Base-by-base conservation (phyloP, 2,329 filamentous ascomycete genomes). In the Calonectria hawksworthii region DNA sequence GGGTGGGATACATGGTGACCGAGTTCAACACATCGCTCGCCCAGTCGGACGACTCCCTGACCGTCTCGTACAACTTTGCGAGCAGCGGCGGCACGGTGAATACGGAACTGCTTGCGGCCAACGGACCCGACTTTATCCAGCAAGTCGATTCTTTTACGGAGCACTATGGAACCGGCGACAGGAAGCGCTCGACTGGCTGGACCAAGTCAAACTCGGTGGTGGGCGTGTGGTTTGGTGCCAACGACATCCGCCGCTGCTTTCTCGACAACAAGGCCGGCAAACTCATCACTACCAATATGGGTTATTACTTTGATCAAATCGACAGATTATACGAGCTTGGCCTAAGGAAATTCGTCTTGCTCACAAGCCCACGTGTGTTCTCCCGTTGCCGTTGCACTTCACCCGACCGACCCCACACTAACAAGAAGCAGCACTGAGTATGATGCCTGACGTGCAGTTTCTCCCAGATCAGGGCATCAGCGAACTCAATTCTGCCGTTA, bases 1-100 rank as follows among this genome's bases (percentile, higher is more conserved):
- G 68, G 68, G 50, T 70, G 26, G 68, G 68, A 23, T 70, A 30
- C 9, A 70, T 70, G 68, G 68, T 63, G 54, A 70, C 68, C n/a
- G 68, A 70, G 18, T 70, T 70, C 26, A 70, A 36, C 34, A 64
- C 68, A 7, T 70, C 54, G 14, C 38, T 61, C n/a, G 56, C 41
- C 34, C 18, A 14, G 23, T 41, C 44, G 21, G 63, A 70, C 14
- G 21, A 23, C 5, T 70, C 68, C 23, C 23, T 65, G 44, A 65
- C 68, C 2, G 32, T 70, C 11, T 70, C 68, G 11, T 70, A 70
- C 68, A 70, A 70, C 34, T 70, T 70, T 47, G 68, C 68, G 30
- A 51, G 44, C 28, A 70, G 68, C 56, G 68, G 68, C 47, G 36
- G 68, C 44, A 70, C 68, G 5, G 68, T 70, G 10, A 56, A 70